Conservation (phyloP, 192 early-diverging fungal species). For the Gaertneriomyces semiglobifer region DNA sequence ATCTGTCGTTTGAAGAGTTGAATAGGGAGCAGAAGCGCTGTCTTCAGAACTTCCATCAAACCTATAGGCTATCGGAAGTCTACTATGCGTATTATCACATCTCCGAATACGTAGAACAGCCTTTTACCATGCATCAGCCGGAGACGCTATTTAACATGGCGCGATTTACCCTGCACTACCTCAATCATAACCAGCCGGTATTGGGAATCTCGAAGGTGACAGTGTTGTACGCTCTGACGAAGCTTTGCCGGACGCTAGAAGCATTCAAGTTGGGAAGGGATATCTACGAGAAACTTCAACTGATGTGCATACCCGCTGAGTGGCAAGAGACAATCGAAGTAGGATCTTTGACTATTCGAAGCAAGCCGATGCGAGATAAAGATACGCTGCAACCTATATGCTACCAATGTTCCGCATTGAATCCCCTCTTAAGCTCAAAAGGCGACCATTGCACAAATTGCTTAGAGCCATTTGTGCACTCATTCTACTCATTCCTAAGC, state of each 20-base stretch:
- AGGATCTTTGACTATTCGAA: constrained; percentile 38
- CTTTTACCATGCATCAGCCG: constrained; percentile 52
- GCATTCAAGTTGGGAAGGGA: constrained; percentile 47
- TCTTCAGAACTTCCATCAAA: constrained; percentile 29
- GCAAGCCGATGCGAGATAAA: constrained; percentile 43
- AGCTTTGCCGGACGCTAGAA: constrained; percentile 39
- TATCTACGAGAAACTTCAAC: constrained; percentile 45
- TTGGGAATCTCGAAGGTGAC: constrained; percentile 50
- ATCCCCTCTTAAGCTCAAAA: constrained; percentile 45
- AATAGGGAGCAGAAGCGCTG: constrained; percentile 22
- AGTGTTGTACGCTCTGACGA: constrained; percentile 48
- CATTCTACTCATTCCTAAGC: constrained; percentile 53
- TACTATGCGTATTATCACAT: constrained; percentile 55
- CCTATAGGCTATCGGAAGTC: constrained; percentile 42
- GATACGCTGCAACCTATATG: constrained; percentile 46
- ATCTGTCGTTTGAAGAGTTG: constrained; percentile 25
- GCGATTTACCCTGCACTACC: constrained; percentile 42
- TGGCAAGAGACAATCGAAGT: constrained; percentile 56
- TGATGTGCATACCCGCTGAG: constrained; percentile 31
- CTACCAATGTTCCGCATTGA: constrained; percentile 45
- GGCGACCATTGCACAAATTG: constrained; percentile 46
- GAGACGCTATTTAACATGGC: constrained; percentile 53
- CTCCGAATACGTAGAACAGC: constrained; percentile 52
- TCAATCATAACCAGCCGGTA: constrained; percentile 34
- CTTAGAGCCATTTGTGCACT: constrained; percentile 45